Conservation (phyloP, 2,329 filamentous ascomycete genomes). For the Paraphoma chrysanthemicola region DNA sequence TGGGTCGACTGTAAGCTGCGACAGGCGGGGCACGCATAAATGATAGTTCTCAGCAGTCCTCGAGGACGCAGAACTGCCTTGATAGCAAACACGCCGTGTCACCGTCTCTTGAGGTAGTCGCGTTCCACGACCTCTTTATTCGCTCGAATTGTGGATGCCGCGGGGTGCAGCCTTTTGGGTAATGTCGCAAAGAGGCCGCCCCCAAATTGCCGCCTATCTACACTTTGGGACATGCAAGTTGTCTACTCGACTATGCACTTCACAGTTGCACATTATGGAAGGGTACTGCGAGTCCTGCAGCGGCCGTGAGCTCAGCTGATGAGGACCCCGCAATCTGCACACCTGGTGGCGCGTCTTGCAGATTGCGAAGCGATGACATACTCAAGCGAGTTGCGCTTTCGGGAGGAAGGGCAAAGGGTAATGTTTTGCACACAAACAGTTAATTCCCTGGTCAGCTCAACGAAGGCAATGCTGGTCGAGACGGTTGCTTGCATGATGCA, state of each 20-base stretch:
- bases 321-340: slow-evolving; percentile 9
- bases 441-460: not conserved
- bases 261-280: not conserved
- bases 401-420: not conserved
- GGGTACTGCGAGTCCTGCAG: not conserved
- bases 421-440: slow-evolving; percentile 1
- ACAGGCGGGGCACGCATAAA: not conserved
- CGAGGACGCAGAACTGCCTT: not conserved
- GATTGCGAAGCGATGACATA: not conserved
- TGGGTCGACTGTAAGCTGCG: not conserved
- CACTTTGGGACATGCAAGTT: not conserved
- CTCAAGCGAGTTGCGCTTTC: slow-evolving; percentile 1
- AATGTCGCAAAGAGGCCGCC: slow-evolving; percentile 8
- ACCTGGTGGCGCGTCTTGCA: not conserved
- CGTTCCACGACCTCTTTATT: not conserved
- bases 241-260: slow-evolving; percentile 8
- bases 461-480: not conserved
- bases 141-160: not conserved
- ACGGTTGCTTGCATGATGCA: not conserved
- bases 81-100: slow-evolving; percentile 12
- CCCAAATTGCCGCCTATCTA: not conserved
- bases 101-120: not conserved
- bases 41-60: not conserved
- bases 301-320: slow-evolving; percentile 12
- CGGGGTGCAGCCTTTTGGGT: not conserved